Evolutionary conservation across 768 basidiomycete species (phyloP).

Genomic region (Serendipita sp.): DNA sequence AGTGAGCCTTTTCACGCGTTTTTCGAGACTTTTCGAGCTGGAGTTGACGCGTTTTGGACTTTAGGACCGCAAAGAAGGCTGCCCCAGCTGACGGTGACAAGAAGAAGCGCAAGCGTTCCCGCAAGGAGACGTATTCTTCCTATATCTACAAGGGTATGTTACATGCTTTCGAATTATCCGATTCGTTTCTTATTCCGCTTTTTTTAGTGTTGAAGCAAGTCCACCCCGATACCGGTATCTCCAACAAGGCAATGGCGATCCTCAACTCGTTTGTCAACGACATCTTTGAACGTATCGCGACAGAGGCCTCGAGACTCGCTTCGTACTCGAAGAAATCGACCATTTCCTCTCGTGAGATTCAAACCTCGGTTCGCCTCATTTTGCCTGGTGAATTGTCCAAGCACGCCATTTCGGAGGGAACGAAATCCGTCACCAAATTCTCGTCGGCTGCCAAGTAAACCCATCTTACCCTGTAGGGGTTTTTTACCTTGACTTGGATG

Average conservation of each 20-base stretch:
- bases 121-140: constrained; percentile 56
- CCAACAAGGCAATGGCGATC: constrained; percentile 97
- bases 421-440: constrained; percentile 73
- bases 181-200: constrained; percentile 21
- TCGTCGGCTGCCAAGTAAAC: constrained; percentile 12
- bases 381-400: constrained; percentile 92
- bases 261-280: constrained; percentile 94
- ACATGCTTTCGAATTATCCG: background rate
- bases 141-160: constrained; percentile 35
- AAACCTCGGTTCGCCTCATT: constrained; percentile 91
- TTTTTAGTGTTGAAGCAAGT: constrained; percentile 37
- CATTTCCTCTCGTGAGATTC: constrained; percentile 29
- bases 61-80: constrained; percentile 16
- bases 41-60: constrained; percentile 9
- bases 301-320: constrained; percentile 84
- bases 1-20: background rate
- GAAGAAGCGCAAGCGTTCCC: constrained; percentile 66
- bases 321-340: constrained; percentile 98
- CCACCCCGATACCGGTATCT: constrained; percentile 97
- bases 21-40: background rate
- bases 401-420: constrained; percentile 88
- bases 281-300: constrained; percentile 85
- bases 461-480: background rate
- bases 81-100: constrained; percentile 41
- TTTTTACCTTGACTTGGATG: too few species aligned